phyloP scores from a whole-genome alignment of 2,329 filamentous ascomycete species.

The Talaromyces sp. region DNA sequence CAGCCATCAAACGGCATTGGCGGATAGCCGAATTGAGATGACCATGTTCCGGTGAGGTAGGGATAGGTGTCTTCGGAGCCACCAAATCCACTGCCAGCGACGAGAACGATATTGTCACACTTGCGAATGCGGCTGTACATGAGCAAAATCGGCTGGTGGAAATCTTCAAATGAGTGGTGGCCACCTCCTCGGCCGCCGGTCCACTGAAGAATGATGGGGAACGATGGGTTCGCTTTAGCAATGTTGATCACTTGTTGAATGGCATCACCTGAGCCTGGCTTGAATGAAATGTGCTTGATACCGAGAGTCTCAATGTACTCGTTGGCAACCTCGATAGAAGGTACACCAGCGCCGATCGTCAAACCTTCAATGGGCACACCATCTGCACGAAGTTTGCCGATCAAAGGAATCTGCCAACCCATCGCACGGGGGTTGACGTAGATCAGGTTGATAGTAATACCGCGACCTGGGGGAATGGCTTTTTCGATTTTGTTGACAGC shows the following conservation, averaged over 20 bases:
- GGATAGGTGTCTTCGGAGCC: constrained; percentile 86
- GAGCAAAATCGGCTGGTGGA: constrained; percentile 83
- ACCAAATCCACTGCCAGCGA: constrained; percentile 89
- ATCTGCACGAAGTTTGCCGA: constrained; percentile 72
- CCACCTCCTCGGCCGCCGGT: constrained; percentile 90
- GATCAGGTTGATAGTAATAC: constrained; percentile 84
- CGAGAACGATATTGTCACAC: constrained; percentile 77
- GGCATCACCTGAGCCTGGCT: constrained; percentile 81
- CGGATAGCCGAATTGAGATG: constrained; percentile 78
- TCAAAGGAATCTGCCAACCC: constrained; percentile 84
- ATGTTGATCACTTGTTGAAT: constrained; percentile 90
- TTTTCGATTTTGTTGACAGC: constrained; percentile 81
- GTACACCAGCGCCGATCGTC: constrained; percentile 88
- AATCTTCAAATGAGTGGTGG: constrained; percentile 92
- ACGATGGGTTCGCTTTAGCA: constrained; percentile 85
- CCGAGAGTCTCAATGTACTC: constrained; percentile 92
- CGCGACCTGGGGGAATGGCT: constrained; percentile 74
- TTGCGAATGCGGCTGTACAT: constrained; percentile 88
- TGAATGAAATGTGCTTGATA: constrained; percentile 90
- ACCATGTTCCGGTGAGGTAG: constrained; percentile 85
- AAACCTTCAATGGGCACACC: constrained; percentile 88
- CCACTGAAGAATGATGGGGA: constrained; percentile 93
- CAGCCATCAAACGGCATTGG: constrained; percentile 93
- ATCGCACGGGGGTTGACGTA: constrained; percentile 87
- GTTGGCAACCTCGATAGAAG: constrained; percentile 85